phyloP scores from a whole-genome alignment of 345 rosid genomes.

The Rhodamnia rubescens region DNA sequence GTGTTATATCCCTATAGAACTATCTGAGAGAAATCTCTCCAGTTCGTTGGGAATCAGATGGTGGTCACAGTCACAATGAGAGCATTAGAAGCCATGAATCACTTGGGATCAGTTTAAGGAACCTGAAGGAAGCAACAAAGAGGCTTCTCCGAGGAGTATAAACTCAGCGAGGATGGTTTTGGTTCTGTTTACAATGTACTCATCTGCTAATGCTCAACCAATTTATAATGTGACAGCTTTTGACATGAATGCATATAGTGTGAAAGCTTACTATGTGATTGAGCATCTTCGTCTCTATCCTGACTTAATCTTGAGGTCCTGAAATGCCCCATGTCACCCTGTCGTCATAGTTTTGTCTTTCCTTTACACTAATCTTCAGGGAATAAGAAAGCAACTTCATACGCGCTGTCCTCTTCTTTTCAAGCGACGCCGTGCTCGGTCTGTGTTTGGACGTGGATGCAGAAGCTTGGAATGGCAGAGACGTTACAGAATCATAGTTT shows the following conservation, averaged over 20 bases:
- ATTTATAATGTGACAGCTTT: background rate
- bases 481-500: slow-evolving; percentile 9
- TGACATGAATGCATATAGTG: background rate
- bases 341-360: background rate
- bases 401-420: background rate
- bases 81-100: too few relatives aligned
- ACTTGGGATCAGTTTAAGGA: too few relatives aligned
- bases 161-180: background rate
- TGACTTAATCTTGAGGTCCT: background rate
- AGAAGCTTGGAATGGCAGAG: slow-evolving; percentile 12
- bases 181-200: slow-evolving; percentile 27
- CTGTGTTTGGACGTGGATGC: background rate
- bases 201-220: background rate
- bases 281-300: background rate
- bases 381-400: background rate
- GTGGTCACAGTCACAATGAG: too few relatives aligned
- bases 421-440: background rate
- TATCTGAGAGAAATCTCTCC: too few relatives aligned
- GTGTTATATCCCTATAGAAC: too few relatives aligned
- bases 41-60: too few relatives aligned
- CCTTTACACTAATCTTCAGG: background rate
- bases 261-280: background rate
- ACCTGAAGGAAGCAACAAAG: too few relatives aligned
- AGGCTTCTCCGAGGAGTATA: too few relatives aligned
- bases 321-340: background rate